Evolutionary conservation across 306 rosid species (phyloP).

Genomic region (Echinosophora koreensis): DNA sequence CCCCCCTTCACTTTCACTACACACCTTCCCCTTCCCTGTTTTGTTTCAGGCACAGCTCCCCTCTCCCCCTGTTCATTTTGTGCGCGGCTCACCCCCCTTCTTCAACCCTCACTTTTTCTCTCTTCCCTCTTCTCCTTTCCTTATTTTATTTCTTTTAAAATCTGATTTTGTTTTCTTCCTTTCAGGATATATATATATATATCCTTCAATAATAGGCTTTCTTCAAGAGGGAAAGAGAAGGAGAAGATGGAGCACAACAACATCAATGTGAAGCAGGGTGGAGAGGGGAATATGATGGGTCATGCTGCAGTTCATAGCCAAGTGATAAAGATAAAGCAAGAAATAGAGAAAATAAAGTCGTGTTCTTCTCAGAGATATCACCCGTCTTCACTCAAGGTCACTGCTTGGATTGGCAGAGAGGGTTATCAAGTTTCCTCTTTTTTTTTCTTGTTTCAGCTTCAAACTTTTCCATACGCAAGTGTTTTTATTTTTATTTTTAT

Average conservation of each 20-base stretch:
- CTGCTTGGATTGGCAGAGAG: slow-evolving; percentile 65
- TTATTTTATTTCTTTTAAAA: too few relatives aligned
- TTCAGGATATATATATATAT: too few relatives aligned
- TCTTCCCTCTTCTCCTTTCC: too few relatives aligned
- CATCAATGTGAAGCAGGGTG: slow-evolving; percentile 20
- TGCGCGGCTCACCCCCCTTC: too few relatives aligned
- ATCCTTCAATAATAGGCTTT: too few relatives aligned
- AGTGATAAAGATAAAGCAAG: slow-evolving; percentile 79
- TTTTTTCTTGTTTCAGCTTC: background rate
- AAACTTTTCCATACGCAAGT: background rate
- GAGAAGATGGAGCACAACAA: slow-evolving; percentile 38
- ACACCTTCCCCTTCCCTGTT: too few relatives aligned
- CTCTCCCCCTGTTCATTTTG: too few relatives aligned
- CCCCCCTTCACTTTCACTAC: too few relatives aligned
- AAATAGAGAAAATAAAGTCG: slow-evolving; percentile 69
- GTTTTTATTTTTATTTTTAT: background rate
- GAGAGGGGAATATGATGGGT: slow-evolving; percentile 37
- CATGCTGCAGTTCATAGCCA: slow-evolving; percentile 79
- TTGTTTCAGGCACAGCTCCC: too few relatives aligned
- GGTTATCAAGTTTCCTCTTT: slow-evolving; percentile 10
- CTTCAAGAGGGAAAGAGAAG: background rate
- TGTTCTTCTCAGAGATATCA: slow-evolving; percentile 51
- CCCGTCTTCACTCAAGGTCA: slow-evolving; percentile 64
- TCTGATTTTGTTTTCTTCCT: too few relatives aligned
- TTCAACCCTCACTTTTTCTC: too few relatives aligned